A percentile compares a stretch with the other conserved stretches of the same genome.
Evolutionary conservation across 139 green algal genomes (phyloP).

Genomic region (Tetradesmus obliquus): DNA sequence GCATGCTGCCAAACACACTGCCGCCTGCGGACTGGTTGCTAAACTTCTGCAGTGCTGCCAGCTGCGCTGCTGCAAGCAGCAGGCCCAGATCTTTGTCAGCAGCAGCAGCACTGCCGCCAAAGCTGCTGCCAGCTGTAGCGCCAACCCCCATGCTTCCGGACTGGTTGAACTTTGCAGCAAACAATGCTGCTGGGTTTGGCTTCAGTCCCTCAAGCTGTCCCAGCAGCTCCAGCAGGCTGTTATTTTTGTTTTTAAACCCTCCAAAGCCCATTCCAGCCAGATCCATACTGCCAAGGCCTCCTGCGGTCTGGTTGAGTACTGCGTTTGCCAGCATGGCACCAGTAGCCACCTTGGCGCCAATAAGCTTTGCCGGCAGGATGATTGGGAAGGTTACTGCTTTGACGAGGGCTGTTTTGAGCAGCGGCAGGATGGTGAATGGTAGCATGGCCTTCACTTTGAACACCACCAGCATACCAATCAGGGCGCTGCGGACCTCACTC

Average conservation of each 20-base stretch:
- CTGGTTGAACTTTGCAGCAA: not conserved
- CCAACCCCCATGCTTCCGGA: not conserved
- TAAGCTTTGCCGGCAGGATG: not conserved
- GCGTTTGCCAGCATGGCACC: not conserved
- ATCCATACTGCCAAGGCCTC: not conserved
- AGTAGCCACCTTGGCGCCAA: not conserved
- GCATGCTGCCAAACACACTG: not conserved
- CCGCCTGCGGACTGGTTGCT: not conserved
- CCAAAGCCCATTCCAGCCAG: not conserved
- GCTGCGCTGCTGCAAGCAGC: not conserved
- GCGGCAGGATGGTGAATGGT: slow-evolving; percentile 24
- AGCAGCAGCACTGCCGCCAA: not conserved
- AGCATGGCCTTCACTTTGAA: slow-evolving; percentile 34
- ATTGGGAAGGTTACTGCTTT: not conserved
- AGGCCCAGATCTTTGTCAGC: not conserved
- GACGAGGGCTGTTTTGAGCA: not conserved
- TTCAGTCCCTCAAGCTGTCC: not conserved
- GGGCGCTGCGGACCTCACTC: not conserved
- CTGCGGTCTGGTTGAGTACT: not conserved
- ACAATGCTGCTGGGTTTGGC: not conserved
- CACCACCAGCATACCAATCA: slow-evolving; percentile 27
- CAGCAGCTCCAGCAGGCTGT: not conserved
- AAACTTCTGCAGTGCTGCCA: not conserved
- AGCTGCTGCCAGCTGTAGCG: not conserved
- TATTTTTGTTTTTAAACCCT: not conserved